A percentile compares a stretch with the other conserved stretches of the same genome.
phyloP scores from a whole-genome alignment of 148 eudicot species.

The Vaccinium macrocarpon region DNA sequence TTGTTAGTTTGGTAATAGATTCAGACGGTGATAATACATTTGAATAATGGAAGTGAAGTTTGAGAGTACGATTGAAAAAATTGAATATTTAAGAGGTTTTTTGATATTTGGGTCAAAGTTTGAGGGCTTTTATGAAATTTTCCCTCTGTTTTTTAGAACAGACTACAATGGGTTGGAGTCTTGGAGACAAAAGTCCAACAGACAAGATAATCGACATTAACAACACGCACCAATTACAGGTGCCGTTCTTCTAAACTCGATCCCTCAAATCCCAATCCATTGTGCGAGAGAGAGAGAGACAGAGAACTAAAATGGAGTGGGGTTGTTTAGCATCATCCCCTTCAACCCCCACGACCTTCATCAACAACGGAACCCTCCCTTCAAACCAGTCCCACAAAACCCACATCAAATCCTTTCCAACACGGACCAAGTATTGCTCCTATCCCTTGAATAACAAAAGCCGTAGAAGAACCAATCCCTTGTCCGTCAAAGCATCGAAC shows the following conservation, averaged over 20 bases:
- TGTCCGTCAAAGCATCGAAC: constrained; percentile 33
- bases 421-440: not conserved
- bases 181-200: too few species aligned
- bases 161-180: too few species aligned
- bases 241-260: not conserved
- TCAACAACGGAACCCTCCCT: constrained; percentile 17
- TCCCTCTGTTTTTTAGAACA: too few species aligned
- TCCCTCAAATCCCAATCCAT: not conserved
- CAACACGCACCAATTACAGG: too few species aligned
- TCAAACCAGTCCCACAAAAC: constrained; percentile 16
- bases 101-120: too few species aligned
- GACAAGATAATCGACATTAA: too few species aligned
- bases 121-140: too few species aligned
- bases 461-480: constrained; percentile 14
- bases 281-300: not conserved
- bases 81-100: too few species aligned
- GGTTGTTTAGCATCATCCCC: constrained; percentile 44
- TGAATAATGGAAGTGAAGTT: too few species aligned
- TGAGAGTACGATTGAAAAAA: too few species aligned
- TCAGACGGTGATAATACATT: too few species aligned
- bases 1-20: too few species aligned
- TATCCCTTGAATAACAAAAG: not conserved
- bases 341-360: constrained; percentile 32
- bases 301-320: constrained; percentile 37
- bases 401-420: constrained; percentile 23